phyloP scores from a whole-genome alignment of 208 protist genomes.

The Crithidia fasciculata region DNA sequence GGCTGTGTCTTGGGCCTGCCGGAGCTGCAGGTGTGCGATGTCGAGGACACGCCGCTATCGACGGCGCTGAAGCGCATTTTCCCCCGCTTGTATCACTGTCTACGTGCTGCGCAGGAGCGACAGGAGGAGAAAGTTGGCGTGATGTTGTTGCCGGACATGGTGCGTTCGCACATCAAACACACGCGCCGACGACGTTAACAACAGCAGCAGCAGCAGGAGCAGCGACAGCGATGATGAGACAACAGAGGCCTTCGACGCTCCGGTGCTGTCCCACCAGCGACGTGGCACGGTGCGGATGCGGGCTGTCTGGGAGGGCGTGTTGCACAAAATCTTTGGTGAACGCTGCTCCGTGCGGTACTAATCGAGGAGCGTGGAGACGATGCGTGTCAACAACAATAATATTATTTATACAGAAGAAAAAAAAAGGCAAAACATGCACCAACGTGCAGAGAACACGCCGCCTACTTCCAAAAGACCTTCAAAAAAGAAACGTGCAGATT shows the following conservation, averaged over 20 bases:
- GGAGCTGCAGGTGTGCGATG: background rate
- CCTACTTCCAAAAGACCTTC: no score
- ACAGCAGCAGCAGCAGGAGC: background rate
- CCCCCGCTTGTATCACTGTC: conserved; percentile 5
- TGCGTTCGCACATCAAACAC: no score
- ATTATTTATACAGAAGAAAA: background rate
- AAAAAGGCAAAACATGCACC: background rate
- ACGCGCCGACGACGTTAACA: no score
- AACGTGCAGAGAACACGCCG: no score
- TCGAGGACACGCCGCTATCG: conserved; percentile 2
- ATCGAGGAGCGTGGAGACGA: background rate
- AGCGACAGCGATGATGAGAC: background rate
- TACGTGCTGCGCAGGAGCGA: background rate
- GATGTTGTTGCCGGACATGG: no score
- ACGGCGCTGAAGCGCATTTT: background rate
- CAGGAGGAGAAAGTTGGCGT: background rate
- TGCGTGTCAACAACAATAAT: background rate
- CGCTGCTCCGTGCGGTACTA: conserved; percentile 2
- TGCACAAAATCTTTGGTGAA: background rate
- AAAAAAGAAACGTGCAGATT: no score
- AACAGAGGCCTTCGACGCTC: background rate
- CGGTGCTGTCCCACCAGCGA: no score
- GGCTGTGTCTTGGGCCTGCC: background rate
- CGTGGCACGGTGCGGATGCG: conserved; percentile 1
- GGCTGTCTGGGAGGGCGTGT: background rate